These are phyloP conservation scores for Fusarium robinianum DNA, from an alignment of 2,329 filamentous ascomycete genomes.

Conservation along the genomic window DNA sequence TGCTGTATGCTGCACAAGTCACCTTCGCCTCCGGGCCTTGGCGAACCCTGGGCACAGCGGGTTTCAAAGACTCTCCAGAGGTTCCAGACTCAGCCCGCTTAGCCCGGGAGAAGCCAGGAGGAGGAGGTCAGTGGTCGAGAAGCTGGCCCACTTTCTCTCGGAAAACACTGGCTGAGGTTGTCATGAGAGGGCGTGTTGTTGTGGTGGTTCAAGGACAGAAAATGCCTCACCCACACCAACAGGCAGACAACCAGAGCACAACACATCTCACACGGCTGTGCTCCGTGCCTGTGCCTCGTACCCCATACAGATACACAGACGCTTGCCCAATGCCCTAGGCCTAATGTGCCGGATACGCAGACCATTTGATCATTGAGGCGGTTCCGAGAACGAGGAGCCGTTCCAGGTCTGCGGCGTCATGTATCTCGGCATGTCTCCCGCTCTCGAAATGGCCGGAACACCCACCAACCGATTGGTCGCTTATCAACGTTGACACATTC, in stretches of 20 bases:
- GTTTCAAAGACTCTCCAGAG: slow-evolving; percentile 16
- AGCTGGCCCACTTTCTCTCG: slow-evolving; percentile 11
- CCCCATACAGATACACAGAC: too few species aligned
- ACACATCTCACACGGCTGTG: slow-evolving; percentile 13
- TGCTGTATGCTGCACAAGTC: slow-evolving; percentile 10
- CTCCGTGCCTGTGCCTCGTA: too few species aligned
- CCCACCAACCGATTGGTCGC: too few species aligned
- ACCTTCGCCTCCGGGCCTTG: slow-evolving; percentile 19
- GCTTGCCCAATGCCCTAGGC: too few species aligned
- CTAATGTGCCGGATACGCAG: too few species aligned
- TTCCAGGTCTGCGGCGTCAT: slow-evolving; percentile 26
- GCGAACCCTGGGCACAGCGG: slow-evolving; percentile 20
- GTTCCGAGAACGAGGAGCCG: not conserved
- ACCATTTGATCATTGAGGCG: not conserved
- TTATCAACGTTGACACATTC: too few species aligned
- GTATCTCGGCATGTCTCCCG: slow-evolving; percentile 21
- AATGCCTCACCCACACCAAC: slow-evolving; percentile 28
- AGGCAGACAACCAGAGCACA: slow-evolving; percentile 1
- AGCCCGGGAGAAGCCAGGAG: slow-evolving; percentile 13
- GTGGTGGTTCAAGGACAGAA: slow-evolving; percentile 24
- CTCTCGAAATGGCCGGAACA: slow-evolving; percentile 7
- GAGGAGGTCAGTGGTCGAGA: too few species aligned
- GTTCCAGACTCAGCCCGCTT: slow-evolving; percentile 31
- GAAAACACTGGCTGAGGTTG: not conserved
- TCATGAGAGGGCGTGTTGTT: slow-evolving; percentile 5